Percentiles rank a stretch among this genome's conserved stretches.
Evolutionary conservation across 2,329 filamentous ascomycete genomes (phyloP).

Genomic region (Rhytidhysteron rufulum): DNA sequence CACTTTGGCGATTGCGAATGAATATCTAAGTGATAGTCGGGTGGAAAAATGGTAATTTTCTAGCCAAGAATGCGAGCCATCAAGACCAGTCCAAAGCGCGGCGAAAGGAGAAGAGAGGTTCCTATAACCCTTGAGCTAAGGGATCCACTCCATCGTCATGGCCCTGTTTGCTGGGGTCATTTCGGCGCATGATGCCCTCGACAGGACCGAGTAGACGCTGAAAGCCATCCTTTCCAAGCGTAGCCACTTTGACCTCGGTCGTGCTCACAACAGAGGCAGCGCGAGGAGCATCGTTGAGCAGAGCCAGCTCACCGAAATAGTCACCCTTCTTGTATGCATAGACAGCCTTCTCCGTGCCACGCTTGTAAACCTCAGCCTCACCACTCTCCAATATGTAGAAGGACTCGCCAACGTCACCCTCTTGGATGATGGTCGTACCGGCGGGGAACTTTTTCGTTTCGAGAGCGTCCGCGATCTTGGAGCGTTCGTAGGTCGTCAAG

Average conservation of each 20-base stretch:
- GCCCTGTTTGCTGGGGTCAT: constrained; percentile 49
- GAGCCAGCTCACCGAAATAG: constrained; percentile 92
- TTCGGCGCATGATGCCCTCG: constrained; percentile 89
- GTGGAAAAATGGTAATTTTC: too few relatives aligned
- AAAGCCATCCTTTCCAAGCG: constrained; percentile 89
- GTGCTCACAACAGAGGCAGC: constrained; percentile 82
- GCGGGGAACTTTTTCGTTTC: constrained; percentile 82
- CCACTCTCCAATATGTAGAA: constrained; percentile 91
- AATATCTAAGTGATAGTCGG: too few relatives aligned
- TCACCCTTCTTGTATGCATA: constrained; percentile 86
- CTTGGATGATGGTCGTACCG: constrained; percentile 79
- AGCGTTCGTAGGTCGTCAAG: constrained; percentile 87
- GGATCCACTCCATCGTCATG: constrained; percentile 60
- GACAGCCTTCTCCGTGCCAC: constrained; percentile 65
- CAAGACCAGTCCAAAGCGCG: too few relatives aligned
- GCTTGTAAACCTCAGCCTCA: constrained; percentile 81
- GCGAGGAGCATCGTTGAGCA: constrained; percentile 89
- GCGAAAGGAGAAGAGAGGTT: too few relatives aligned
- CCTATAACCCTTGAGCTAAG: constrained; percentile 37
- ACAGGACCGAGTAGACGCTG: constrained; percentile 89
- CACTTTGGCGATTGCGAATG: too few relatives aligned
- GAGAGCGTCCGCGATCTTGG: constrained; percentile 94
- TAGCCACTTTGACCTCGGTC: constrained; percentile 89
- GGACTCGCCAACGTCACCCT: constrained; percentile 85
- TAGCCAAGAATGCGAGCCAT: too few relatives aligned